Base-by-base conservation (phyloP, 306 rosid genomes). In the Dicorynia guianensis region DNA sequence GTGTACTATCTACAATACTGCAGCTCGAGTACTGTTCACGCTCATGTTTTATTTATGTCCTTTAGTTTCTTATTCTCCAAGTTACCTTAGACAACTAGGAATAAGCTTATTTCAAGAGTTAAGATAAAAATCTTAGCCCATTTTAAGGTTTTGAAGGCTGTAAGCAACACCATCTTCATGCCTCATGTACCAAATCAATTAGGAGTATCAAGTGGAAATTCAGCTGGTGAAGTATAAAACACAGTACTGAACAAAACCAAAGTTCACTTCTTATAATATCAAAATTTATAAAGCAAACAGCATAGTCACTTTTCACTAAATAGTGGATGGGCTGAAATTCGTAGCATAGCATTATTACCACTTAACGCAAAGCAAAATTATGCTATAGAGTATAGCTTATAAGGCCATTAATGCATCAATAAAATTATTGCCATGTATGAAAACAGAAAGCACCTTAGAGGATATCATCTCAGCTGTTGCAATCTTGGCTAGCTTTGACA, bases 391-490 rank as follows among this genome's bases (percentile, higher is more conserved):
- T 40, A 7, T 40, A 40, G 9, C 2, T 10, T 9, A 40, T 40
- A 4, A 5, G 5, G 39, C 46, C 10, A 57, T 42, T 43, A 57
- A 53, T 30, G 42, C 34, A 65, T 69, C 57, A 52, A 76, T 66
- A 39, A 18, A 38, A 19, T 52, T 25, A 52, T 14, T 42, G 7
- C 36, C 69, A 17, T 25, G 47, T 19, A 52, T 34, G 61, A 70
- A 57, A 75, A 53, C 56, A 59, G 30, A 77, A 83, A 78, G n/a
- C 64, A 91, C 98, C 97, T 91, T 94, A 36, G 97, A 90, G 52
- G 98, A 90, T 48, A 90, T 88, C 80, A 91, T 81, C 86, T 94
- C 98, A 2, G 97, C 79, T 0, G 98, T 94, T 69, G 97, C 91
- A 79, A 94, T 90, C 90, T 91, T 94, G 2, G 98, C 98, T 5